Evolutionary conservation across 495 filamentous ascomycete genomes (phyloP), one percentile per base, ranked within the genome.

Genomic region (Lasiosphaeriaceae sp.): DNA sequence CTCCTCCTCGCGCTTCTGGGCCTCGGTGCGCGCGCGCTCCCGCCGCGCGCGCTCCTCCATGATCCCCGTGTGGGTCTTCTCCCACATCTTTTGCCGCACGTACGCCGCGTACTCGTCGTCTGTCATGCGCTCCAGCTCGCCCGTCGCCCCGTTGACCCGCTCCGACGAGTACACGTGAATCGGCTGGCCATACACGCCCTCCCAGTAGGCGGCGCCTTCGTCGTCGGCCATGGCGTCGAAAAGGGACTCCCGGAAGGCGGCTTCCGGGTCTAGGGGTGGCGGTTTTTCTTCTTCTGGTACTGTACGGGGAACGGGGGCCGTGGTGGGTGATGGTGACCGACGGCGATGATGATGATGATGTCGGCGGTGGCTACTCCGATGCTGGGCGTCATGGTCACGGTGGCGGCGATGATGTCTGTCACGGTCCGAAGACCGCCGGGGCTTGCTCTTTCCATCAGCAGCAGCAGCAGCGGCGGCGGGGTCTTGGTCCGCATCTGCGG

Each of bases 201-300:
- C 87, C 94, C 94, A 98, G 75, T 90, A 97, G 34, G 83, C 83
- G 43, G 94, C 94, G 37, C 94, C 94, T 74, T 98, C 94, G 72
- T 98, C 94, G 72, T 98, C 94, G 39, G 92, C 95, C 70, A 98
- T 86, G n/a, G 94, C 94, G 71, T 98, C 94, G 77, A 97, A 96
- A 47, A 97, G 85, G n/a, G 90, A 94, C 74, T 96, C 90, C 23
- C 90, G 87, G 72, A 98, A 98, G 16, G 92, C 92, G 11, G 78
- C 73, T 19, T 86, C 80, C 5, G 88, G 78, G 59, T 86, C 80
- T 16, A 84, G 70, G 2, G 78, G 80, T 4, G 47, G 79, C 72
- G 34, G 82, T 77, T 69, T 14, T 37, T 43, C 39, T 43, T 11
- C 39, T 17, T 14, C 39, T n/a, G 12, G 7, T 1, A 43, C 39